A percentile compares a stretch with the other conserved stretches of the same genome.
Conservation (phyloP, 2,329 filamentous ascomycete genomes). For the Sordariomycetes sp. region DNA sequence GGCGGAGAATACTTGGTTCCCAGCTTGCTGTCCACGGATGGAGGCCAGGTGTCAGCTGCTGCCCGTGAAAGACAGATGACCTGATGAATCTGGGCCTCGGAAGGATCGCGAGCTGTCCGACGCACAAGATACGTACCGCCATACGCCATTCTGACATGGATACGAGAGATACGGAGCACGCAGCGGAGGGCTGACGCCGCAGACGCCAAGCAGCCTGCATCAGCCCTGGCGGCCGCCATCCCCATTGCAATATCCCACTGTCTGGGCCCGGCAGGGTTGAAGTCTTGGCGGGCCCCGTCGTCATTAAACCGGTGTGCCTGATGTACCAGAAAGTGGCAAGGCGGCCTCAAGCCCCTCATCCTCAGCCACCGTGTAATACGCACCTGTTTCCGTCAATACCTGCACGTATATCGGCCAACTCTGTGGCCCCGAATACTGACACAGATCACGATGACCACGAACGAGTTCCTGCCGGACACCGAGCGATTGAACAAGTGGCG, state of each 20-base stretch:
- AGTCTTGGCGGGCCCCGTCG: background rate
- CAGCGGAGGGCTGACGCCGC: background rate
- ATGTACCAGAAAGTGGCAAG: background rate
- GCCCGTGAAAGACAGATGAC: too few relatives aligned
- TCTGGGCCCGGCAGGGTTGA: background rate
- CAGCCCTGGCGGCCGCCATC: background rate
- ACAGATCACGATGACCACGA: background rate
- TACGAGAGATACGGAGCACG: background rate
- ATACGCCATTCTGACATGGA: background rate
- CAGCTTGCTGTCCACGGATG: too few relatives aligned
- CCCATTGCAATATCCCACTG: background rate
- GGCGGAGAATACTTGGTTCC: too few relatives aligned
- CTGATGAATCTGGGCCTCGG: too few relatives aligned
- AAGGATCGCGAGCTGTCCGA: too few relatives aligned
- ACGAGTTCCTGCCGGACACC: background rate
- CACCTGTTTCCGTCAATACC: too few relatives aligned
- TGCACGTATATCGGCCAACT: too few relatives aligned
- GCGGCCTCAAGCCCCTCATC: background rate
- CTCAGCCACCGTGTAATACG: background rate
- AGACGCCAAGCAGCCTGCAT: background rate
- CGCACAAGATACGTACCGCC: background rate
- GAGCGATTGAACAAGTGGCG: background rate
- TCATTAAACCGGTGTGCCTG: background rate
- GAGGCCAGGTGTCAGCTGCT: too few relatives aligned
- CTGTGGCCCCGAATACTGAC: too few relatives aligned